Percentiles rank a stretch among this genome's conserved stretches.
These are phyloP conservation scores for Apiotrichum sp. DNA, from an alignment of 1,284 basidiomycete genomes.

Conservation along the genomic window DNA sequence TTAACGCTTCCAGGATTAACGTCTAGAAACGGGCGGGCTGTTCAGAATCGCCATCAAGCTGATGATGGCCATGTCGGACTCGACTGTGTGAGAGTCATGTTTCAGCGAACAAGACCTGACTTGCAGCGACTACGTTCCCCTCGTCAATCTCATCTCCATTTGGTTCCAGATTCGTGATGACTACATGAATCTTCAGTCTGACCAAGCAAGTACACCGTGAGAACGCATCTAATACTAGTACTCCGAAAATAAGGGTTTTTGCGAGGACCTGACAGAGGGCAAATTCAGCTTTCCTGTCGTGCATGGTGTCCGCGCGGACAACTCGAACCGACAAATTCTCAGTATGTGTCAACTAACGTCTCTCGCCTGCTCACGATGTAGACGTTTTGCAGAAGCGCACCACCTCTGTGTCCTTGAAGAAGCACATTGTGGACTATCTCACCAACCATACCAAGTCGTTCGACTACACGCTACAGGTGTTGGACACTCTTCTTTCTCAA, in stretches of 20 bases:
- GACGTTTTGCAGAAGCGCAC: constrained; percentile 86
- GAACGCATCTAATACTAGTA: constrained; percentile 55
- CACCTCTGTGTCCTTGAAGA: constrained; percentile 68
- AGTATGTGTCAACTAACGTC: constrained; percentile 54
- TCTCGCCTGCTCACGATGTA: constrained; percentile 35
- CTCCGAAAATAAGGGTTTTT: constrained; percentile 84
- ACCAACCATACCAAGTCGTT: constrained; percentile 65
- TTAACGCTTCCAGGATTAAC: background rate
- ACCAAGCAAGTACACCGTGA: constrained; percentile 54
- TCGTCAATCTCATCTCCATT: constrained; percentile 90
- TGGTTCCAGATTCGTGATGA: constrained; percentile 97
- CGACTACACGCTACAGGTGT: constrained; percentile 59
- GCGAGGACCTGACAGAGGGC: constrained; percentile 90
- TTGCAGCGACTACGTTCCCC: constrained; percentile 74
- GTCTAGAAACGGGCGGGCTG: constrained; percentile 85
- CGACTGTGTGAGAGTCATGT: constrained; percentile 54
- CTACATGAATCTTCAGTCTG: constrained; percentile 89
- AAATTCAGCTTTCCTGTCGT: constrained; percentile 95
- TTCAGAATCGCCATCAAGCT: constrained; percentile 89
- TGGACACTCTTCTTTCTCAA: constrained; percentile 42
- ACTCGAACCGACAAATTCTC: constrained; percentile 66
- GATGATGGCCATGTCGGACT: constrained; percentile 74
- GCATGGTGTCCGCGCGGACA: constrained; percentile 73
- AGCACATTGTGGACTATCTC: constrained; percentile 72
- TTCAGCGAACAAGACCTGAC: constrained; percentile 2